Conservation (phyloP, 345 rosid species). For the Rubroshorea leprosula region DNA sequence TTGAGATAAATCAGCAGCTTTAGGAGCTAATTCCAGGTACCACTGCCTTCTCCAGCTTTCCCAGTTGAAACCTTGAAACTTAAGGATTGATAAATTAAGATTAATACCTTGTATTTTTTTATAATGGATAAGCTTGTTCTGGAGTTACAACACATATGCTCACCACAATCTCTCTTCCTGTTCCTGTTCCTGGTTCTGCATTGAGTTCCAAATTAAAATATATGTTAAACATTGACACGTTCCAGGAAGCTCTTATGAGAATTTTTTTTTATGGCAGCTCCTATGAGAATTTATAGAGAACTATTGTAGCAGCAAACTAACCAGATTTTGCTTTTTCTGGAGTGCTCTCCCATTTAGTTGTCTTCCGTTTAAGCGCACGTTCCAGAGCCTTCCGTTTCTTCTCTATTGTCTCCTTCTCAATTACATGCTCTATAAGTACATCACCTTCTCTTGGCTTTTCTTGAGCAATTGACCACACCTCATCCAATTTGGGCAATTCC, state of each 20-base stretch:
- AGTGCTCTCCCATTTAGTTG: no score
- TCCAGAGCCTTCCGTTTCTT: constrained; percentile 39
- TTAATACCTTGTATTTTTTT: constrained; percentile 1
- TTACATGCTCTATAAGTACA: constrained; percentile 34
- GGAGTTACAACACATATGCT: constrained; percentile 21
- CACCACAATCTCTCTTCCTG: constrained; percentile 49
- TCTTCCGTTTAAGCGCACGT: constrained; percentile 27
- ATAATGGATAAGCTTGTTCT: no score
- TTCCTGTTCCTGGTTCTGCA: constrained; percentile 52
- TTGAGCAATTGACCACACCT: constrained; percentile 47
- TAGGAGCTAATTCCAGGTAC: constrained; percentile 41
- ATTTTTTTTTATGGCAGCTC: neutral
- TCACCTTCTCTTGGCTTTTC: constrained; percentile 41
- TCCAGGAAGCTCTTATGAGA: neutral
- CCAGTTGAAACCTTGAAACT: constrained; percentile 58
- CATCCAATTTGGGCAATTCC: constrained; percentile 33
- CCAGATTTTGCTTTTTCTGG: constrained; percentile 32
- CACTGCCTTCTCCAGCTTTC: constrained; percentile 48
- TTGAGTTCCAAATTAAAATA: constrained; percentile 10
- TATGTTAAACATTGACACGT: neutral
- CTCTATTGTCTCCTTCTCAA: constrained; percentile 39
- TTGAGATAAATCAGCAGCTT: constrained; percentile 43
- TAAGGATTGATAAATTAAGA: no score
- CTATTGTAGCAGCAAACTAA: constrained; percentile 8
- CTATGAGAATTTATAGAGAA: neutral